phyloP scores from a whole-genome alignment of 2,329 filamentous ascomycete genomes.

The Claviceps sp. region DNA sequence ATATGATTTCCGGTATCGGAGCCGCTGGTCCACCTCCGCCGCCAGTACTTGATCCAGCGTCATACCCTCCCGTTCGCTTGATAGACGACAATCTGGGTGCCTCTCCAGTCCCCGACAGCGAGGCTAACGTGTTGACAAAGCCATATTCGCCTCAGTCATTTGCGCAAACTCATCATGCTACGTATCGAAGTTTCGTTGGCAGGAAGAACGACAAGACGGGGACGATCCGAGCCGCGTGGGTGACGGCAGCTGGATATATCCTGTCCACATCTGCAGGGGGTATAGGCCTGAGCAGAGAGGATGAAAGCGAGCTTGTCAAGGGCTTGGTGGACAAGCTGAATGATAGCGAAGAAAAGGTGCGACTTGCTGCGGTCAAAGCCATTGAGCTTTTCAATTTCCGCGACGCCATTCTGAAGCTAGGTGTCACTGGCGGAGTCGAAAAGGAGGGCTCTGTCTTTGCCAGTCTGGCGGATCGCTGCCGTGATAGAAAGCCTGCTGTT shows the following conservation, averaged over 20 bases:
- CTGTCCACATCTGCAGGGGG: slow-evolving; percentile 83
- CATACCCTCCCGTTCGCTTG: slow-evolving; percentile 66
- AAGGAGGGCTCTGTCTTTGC: slow-evolving; percentile 67
- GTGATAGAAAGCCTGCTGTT: slow-evolving; percentile 70
- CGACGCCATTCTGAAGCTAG: slow-evolving; percentile 71
- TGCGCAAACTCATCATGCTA: slow-evolving; percentile 61
- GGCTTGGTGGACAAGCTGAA: slow-evolving; percentile 68
- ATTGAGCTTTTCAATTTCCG: slow-evolving; percentile 70
- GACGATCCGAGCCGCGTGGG: slow-evolving; percentile 75
- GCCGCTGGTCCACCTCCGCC: slow-evolving; percentile 72
- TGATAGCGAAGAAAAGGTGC: slow-evolving; percentile 83
- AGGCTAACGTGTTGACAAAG: slow-evolving; percentile 56
- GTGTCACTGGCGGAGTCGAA: slow-evolving; percentile 57
- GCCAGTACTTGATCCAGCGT: slow-evolving; percentile 61
- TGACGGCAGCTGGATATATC: slow-evolving; percentile 70
- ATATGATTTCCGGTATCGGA: slow-evolving; percentile 88
- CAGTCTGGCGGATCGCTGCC: slow-evolving; percentile 74
- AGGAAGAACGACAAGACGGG: slow-evolving; percentile 78
- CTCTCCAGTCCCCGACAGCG: slow-evolving; percentile 19
- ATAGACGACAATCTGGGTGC: slow-evolving; percentile 38
- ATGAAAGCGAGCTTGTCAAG: slow-evolving; percentile 62
- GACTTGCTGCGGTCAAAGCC: slow-evolving; percentile 75
- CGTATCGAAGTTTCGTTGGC: slow-evolving; percentile 75
- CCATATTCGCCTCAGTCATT: slow-evolving; percentile 85
- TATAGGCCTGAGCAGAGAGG: slow-evolving; percentile 71